Evolutionary conservation across 306 rosid genomes (phyloP), one percentile per base, ranked within the genome.

Genomic region (Casuarina cunninghamiana): DNA sequence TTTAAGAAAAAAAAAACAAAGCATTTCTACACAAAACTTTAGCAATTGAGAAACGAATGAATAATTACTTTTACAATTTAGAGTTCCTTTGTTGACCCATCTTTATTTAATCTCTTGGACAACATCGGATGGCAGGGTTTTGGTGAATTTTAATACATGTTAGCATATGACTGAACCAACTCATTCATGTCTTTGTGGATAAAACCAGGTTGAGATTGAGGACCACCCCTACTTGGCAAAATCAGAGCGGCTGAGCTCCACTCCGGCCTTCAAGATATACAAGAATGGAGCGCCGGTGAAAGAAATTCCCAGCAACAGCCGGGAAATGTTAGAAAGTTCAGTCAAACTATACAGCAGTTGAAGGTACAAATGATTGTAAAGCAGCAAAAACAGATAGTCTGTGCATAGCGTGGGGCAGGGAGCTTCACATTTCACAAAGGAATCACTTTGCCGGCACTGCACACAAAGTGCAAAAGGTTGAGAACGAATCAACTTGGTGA

Each of bases 211-310:
- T 73, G 98, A 92, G 79, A 85, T 92, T 44, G 98, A 94, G 77
- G 97, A 94, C 57, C 93, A 92, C 48, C 97, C 98, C 1, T 90
- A 86, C 87, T 76, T 94, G 61, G 90, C 90, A 9, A 94, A 94
- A 83, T 85, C 89, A 78, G 98, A 92, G 89, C 87, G 84, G 11
- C 95, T 94, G 79, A 87, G 79, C 70, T 80, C 86, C 15, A 46
- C 89, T 32, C 98, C 98, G 43, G 86, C 91, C n/a, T 94, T 92
- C 82, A 92, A 85, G 83, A 94, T 94, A 83, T 94, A 94, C 86
- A 94, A 90, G 86, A 94, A 94, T 46, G 98, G 98, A 71, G 87
- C 92, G 77, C 87, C 89, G 77, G 97, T 92, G 54, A 88, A 86
- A 75, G 98, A 94, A 82, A 87, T 94, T 80, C 78, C 93, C 2